A percentile compares a stretch with the other conserved stretches of the same genome.
Evolutionary conservation across 2,329 filamentous ascomycete genomes (phyloP).

Genomic region (Trichoderma sp.): DNA sequence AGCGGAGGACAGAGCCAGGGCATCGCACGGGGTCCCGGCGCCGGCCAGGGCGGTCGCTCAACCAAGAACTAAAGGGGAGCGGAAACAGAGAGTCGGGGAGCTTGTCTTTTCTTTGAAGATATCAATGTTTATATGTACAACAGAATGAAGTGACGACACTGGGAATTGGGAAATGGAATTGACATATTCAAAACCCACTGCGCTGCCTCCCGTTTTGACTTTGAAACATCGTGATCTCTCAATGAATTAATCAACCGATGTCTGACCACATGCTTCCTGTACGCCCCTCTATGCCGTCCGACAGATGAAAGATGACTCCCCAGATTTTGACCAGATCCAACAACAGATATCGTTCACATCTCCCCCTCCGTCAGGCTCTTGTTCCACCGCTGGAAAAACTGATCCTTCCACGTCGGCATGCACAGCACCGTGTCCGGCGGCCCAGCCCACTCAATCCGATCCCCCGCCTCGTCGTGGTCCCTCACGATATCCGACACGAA

Average conservation of each 20-base stretch:
- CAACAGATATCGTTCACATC: too few relatives aligned
- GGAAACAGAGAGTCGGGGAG: too few relatives aligned
- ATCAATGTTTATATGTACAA: too few relatives aligned
- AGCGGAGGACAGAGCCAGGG: conserved; percentile 50
- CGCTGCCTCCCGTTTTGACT: too few relatives aligned
- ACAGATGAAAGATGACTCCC: conserved; percentile 8
- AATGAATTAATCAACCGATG: too few relatives aligned
- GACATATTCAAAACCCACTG: too few relatives aligned
- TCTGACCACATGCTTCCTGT: too few relatives aligned
- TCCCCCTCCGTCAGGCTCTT: conserved; percentile 24
- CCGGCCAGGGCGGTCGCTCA: conserved; percentile 45
- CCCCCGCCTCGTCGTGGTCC: conserved; percentile 36
- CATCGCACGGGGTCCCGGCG: conserved; percentile 44
- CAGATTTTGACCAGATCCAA: too few relatives aligned
- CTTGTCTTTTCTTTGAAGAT: too few relatives aligned
- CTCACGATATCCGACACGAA: conserved; percentile 46
- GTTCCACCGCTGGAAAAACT: conserved; percentile 48
- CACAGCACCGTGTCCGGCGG: conserved; percentile 54
- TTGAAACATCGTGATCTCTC: too few relatives aligned
- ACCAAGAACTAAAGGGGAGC: conserved; percentile 27
- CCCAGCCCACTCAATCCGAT: conserved; percentile 48
- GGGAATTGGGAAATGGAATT: too few relatives aligned
- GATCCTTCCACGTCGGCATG: conserved; percentile 47
- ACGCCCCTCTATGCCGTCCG: background rate
- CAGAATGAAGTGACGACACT: too few relatives aligned